Evolutionary conservation across 2,329 filamentous ascomycete species (phyloP).

Genomic region (Penicillium brasilianum): DNA sequence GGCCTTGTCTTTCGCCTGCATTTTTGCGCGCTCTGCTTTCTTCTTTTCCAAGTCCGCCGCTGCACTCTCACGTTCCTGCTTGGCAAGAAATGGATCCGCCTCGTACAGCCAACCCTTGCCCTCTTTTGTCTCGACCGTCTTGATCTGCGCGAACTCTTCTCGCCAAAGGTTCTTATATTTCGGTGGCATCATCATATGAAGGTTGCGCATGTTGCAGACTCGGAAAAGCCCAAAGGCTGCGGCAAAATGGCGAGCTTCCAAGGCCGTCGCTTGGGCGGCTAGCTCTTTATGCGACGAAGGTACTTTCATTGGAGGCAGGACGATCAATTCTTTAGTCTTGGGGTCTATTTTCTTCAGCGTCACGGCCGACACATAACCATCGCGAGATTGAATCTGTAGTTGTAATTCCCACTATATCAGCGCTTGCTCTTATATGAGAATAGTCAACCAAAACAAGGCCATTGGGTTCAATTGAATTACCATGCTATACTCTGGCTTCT

Average conservation of each 20-base stretch:
- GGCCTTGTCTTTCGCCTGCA: constrained; percentile 67
- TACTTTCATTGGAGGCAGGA: constrained; percentile 80
- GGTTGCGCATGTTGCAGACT: constrained; percentile 93
- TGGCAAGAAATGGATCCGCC: constrained; percentile 85
- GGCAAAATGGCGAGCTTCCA: constrained; percentile 92
- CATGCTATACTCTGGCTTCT: constrained; percentile 88
- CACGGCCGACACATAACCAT: constrained; percentile 80
- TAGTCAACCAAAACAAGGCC: background rate
- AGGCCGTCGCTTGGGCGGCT: constrained; percentile 74
- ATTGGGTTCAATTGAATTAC: constrained; percentile 44
- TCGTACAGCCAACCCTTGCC: constrained; percentile 89
- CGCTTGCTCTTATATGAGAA: constrained; percentile 4
- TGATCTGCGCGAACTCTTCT: constrained; percentile 79
- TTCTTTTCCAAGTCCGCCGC: constrained; percentile 79
- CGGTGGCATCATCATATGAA: constrained; percentile 91
- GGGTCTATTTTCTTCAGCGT: constrained; percentile 73
- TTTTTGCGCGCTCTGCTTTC: constrained; percentile 69
- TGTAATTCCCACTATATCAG: constrained; percentile 21
- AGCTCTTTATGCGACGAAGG: constrained; percentile 77
- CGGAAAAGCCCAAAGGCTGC: constrained; percentile 90
- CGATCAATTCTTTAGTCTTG: constrained; percentile 79
- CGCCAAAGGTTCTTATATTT: constrained; percentile 92
- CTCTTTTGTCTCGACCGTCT: constrained; percentile 77
- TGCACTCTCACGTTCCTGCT: constrained; percentile 78
- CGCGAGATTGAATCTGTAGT: constrained; percentile 65